Evolutionary conservation across 768 basidiomycete species (phyloP), one percentile per base, ranked within the genome.

Genomic region (Glaciozyma martinii): DNA sequence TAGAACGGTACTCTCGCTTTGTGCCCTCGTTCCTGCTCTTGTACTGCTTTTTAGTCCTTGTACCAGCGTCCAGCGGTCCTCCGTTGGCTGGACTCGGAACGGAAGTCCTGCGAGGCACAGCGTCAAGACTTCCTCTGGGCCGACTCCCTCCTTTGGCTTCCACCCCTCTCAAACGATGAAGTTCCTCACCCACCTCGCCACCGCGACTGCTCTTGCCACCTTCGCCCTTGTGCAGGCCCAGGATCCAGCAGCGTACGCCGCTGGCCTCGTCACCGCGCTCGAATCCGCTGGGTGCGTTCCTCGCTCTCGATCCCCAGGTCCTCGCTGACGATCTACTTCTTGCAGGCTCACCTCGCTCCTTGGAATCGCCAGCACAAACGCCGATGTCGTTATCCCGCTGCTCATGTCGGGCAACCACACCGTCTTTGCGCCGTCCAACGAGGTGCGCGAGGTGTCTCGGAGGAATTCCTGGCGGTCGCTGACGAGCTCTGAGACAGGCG

Each of bases 361-460:
- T 3, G 23, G 54, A 4, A 40, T 69, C 44, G 68, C 70, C 0
- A 25, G 55, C 27, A 1, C 16, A 15, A 58, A 63, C n/a, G 55
- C 44, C 25, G 53, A 52, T 8, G 42, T 49, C 13, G 55, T 63
- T 12, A 27, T 66, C 19, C 61, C 61, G 0, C 50, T 66, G 27
- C 53, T 62, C 21, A 56, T 71, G 61, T 5, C 52, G 15, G 68
- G 64, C 12, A 63, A 60, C 42, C 13, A 56, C 58, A 74, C 76
- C 40, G 70, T 76, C 65, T 75, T 76, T 58, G 75, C 73, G n/a
- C 74, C 75, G 9, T 66, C 62, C 58, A 72, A 77, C 63, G 61
- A 60, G 12, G 77, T 77, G 1, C 74, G 76, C 60, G 56, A 73
- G 59, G n/a, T 65, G 54, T 43, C 72, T 74, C 43, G 3, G 37